Base-by-base conservation (phyloP, 1,284 basidiomycete species). In the Ustilago sp. region DNA sequence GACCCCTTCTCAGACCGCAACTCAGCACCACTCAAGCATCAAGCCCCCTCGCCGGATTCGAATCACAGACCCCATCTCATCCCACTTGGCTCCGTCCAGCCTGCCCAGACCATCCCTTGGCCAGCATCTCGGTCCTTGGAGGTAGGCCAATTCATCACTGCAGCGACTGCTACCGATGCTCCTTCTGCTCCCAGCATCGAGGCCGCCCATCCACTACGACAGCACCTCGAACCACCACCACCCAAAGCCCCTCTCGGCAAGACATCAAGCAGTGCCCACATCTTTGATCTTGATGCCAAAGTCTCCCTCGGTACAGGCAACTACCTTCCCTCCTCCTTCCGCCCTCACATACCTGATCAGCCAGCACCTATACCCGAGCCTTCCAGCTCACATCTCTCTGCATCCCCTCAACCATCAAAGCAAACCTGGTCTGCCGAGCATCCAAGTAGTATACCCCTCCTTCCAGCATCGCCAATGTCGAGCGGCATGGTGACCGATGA, bases 221-320 rank as follows among this genome's bases (percentile, higher is more conserved):
- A 15, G 12, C 19, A n/a, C 35, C 38, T 52, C 12, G 50, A 61
- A 31, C 62, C 45, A 15, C 6, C 13, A 9, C 23, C 19, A n/a
- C 43, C 28, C 31, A 62, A 56, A 28, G 38, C 61, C 5, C 61
- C 64, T 17, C 55, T 71, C 32, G 59, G 19, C 38, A 58, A 31
- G 8, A 31, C 68, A n/a, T 68, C 65, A 0, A 47, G 47, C 31
- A 36, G 13, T 13, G 59, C 31, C 6, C 54, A 64, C 48, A 76
- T 76, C 65, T 76, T 76, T 54, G 74, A 76, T 53, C 68, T 76
- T n/a, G 68, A 76, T 8, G 74, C 68, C 19, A 76, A 76, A 48
- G 48, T 71, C 9, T 59, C 56, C 4, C 58, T 71, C n/a, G 68
- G 54, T 13, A 51, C 61, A 9, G 39, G 54, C 23, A 57, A 43